Evolutionary conservation across 257 asterid genomes (phyloP).

Genomic region (Jasminum sambac): DNA sequence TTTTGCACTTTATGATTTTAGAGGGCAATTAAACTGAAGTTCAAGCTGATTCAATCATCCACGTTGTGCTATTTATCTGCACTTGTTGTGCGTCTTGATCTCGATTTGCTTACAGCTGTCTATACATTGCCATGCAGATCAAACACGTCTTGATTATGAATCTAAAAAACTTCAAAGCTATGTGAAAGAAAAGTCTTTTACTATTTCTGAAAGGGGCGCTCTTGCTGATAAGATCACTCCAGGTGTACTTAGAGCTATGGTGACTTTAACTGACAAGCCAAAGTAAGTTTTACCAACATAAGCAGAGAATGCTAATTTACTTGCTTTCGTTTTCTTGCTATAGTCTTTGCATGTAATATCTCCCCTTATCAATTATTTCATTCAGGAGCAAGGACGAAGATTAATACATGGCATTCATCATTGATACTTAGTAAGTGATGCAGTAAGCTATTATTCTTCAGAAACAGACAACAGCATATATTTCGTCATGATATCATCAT

Average conservation of each 20-base stretch:
- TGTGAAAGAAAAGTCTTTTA: constrained; percentile 77
- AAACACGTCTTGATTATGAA: constrained; percentile 68
- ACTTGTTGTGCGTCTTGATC: constrained; percentile 1
- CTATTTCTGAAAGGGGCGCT: constrained; percentile 69
- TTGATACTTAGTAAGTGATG: not conserved
- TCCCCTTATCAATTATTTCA: constrained; percentile 18
- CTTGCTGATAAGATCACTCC: constrained; percentile 82
- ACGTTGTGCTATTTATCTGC: not conserved
- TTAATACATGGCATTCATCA: constrained; percentile 22
- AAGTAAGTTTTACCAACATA: constrained; percentile 39
- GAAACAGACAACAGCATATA: not conserved
- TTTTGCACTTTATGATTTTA: not conserved
- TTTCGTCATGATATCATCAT: not conserved
- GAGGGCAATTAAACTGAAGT: not conserved
- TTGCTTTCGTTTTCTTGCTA: not conserved
- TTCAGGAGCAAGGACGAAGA: constrained; percentile 42
- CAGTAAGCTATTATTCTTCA: not conserved
- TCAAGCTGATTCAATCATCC: not conserved
- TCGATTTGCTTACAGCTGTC: constrained; percentile 24
- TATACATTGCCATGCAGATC: constrained; percentile 52
- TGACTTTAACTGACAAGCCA: constrained; percentile 65
- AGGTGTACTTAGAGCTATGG: constrained; percentile 79
- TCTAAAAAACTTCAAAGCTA: constrained; percentile 81
- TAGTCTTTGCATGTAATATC: not conserved
- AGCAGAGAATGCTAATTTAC: not conserved